A percentile compares a stretch with the other conserved stretches of the same genome.
These are phyloP conservation scores for Teratosphaeriaceae sp. DNA, from an alignment of 2,329 filamentous ascomycete genomes.

Conservation along the genomic window DNA sequence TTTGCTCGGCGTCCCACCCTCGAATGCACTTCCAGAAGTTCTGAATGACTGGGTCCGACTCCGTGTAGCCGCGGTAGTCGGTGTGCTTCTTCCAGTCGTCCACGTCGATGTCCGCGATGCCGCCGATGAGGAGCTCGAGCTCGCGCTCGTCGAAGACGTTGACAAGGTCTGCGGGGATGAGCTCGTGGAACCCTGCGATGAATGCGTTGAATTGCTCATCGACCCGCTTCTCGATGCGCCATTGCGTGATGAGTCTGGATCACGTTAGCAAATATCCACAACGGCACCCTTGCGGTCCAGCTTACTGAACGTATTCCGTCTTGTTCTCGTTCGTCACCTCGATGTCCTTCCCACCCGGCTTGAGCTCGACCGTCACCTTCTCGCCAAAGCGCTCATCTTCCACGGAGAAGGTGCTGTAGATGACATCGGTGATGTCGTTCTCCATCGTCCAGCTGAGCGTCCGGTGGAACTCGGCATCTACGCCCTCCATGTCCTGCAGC, in stretches of 20 bases:
- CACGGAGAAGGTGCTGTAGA: constrained; percentile 94
- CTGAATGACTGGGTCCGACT: constrained; percentile 93
- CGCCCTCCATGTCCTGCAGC: constrained; percentile 95
- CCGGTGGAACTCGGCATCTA: constrained; percentile 95
- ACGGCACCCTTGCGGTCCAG: constrained; percentile 9
- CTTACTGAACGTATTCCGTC: constrained; percentile 91
- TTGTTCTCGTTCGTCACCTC: constrained; percentile 99
- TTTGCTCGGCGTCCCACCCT: constrained; percentile 97
- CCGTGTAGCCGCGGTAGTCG: constrained; percentile 96
- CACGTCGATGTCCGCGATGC: constrained; percentile 99
- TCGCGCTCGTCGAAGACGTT: constrained; percentile 99
- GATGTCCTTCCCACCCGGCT: constrained; percentile 82
- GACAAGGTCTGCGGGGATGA: constrained; percentile 92
- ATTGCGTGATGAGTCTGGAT: constrained; percentile 81
- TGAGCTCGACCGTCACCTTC: constrained; percentile 87
- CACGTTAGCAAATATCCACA: constrained; percentile 9
- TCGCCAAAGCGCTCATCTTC: constrained; percentile 97
- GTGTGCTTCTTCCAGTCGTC: constrained; percentile 99
- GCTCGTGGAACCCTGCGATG: constrained; percentile 93
- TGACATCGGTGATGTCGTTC: constrained; percentile 90
- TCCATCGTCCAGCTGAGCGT: constrained; percentile 97
- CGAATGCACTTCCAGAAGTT: constrained; percentile 99
- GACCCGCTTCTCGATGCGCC: constrained; percentile 98
- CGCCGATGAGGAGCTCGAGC: constrained; percentile 90
- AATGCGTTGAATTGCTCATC: constrained; percentile 98